A percentile compares a stretch with the other conserved stretches of the same genome.
Conservation (phyloP, 768 basidiomycete species). For the Naganishia vaughanmartiniae region DNA sequence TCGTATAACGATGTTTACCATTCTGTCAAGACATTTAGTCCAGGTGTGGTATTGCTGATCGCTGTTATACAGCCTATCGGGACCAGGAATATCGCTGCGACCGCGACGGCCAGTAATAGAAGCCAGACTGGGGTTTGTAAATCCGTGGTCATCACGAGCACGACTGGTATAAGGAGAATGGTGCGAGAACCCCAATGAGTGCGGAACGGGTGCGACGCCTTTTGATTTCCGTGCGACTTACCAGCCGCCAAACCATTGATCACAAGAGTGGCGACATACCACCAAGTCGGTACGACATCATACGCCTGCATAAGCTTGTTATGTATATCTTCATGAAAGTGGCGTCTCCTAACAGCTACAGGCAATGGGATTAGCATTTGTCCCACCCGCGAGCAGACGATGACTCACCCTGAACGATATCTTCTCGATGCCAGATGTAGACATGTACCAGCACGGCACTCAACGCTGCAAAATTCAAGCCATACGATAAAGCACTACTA, state of each 20-base stretch:
- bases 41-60: constrained; percentile 51
- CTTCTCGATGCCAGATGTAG: constrained; percentile 49
- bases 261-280: constrained; percentile 45
- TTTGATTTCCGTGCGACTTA: constrained; percentile 22
- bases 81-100: constrained; percentile 46
- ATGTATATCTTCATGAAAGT: constrained; percentile 45
- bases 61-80: constrained; percentile 51
- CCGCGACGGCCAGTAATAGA: constrained; percentile 44
- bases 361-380: constrained; percentile 2
- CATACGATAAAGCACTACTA: constrained; percentile 49
- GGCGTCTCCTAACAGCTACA: constrained; percentile 40
- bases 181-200: neutral
- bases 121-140: constrained; percentile 53
- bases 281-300: constrained; percentile 44
- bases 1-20: constrained; percentile 39
- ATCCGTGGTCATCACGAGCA: constrained; percentile 47
- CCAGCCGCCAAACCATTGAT: constrained; percentile 46
- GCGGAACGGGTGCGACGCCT: neutral
- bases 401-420: constrained; percentile 45
- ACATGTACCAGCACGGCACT: constrained; percentile 50
- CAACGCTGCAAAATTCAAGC: constrained; percentile 49
- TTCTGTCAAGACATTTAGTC: constrained; percentile 53
- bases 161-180: constrained; percentile 33
- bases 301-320: constrained; percentile 51
- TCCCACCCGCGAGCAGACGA: neutral